A percentile compares a stretch with the other conserved stretches of the same genome.
phyloP scores from a whole-genome alignment of 2,329 filamentous ascomycete species.

The Monosporascus sp. region DNA sequence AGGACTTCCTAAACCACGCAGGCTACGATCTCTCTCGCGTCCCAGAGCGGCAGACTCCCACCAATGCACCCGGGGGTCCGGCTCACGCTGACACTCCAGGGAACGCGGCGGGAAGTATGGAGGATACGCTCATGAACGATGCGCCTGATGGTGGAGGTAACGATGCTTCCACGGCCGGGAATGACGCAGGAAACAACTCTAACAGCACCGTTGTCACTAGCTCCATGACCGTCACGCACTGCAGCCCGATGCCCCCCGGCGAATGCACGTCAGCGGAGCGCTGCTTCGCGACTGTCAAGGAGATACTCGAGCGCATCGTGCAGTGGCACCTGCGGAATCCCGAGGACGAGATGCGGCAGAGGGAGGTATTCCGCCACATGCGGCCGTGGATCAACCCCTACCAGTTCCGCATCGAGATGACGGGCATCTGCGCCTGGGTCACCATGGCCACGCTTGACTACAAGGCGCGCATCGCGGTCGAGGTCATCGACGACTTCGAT shows the following conservation, averaged over 20 bases:
- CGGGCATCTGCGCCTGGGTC: conserved; percentile 22
- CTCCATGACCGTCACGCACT: background rate
- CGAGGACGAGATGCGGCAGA: too few species aligned
- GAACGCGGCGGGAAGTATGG: too few species aligned
- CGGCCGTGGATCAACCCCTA: conserved; percentile 20
- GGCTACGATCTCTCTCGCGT: conserved; percentile 3
- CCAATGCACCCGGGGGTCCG: background rate
- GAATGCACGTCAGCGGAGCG: conserved; percentile 23
- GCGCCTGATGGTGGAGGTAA: too few species aligned
- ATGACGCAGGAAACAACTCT: too few species aligned
- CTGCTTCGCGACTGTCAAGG: conserved; percentile 18
- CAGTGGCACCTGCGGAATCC: background rate
- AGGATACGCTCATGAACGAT: too few species aligned
- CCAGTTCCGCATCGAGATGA: conserved; percentile 20
- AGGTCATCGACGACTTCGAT: conserved; percentile 11
- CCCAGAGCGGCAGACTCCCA: too few species aligned
- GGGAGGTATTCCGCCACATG: conserved; percentile 4
- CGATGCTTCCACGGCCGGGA: too few species aligned
- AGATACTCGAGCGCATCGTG: conserved; percentile 7
- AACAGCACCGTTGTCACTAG: background rate
- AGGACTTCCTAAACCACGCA: conserved; percentile 5
- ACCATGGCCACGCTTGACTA: conserved; percentile 20
- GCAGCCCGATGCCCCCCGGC: conserved; percentile 15
- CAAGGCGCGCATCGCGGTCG: conserved; percentile 21
- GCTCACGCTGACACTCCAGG: background rate